Percentiles rank a stretch among this genome's conserved stretches.
phyloP scores from a whole-genome alignment of 108 stramenopile genomes.

The Nitzschia palea region DNA sequence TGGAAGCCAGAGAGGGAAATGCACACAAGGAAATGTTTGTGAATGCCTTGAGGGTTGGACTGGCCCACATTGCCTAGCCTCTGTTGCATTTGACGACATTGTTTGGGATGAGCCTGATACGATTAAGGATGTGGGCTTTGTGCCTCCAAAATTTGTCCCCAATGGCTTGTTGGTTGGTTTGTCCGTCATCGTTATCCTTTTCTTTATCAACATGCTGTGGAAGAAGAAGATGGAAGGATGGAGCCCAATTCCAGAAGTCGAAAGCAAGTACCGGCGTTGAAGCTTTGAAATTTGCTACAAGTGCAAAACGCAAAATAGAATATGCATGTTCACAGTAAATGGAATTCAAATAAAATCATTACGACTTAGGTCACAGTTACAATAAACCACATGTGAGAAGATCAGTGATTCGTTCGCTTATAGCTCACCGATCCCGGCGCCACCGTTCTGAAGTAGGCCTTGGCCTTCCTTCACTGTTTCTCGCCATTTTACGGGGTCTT shows the following conservation, averaged over 20 bases:
- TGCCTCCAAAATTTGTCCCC: slow-evolving; percentile 34
- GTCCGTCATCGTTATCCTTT: slow-evolving; percentile 6
- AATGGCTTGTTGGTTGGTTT: slow-evolving; percentile 30
- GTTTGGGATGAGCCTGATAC: slow-evolving; percentile 70
- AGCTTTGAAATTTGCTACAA: no score
- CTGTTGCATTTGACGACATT: slow-evolving; percentile 61
- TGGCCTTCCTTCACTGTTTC: slow-evolving; percentile 71
- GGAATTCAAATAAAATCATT: no score
- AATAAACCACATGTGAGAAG: no score
- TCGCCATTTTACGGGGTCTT: slow-evolving; percentile 74
- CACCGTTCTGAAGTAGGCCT: slow-evolving; percentile 7
- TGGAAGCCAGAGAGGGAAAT: slow-evolving; percentile 57
- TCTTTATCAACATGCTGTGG: slow-evolving; percentile 26
- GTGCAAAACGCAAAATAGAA: no score
- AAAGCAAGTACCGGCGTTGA: background rate
- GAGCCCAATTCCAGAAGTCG: slow-evolving; percentile 50
- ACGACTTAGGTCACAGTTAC: no score
- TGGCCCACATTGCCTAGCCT: slow-evolving; percentile 82
- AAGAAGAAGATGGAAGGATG: slow-evolving; percentile 50
- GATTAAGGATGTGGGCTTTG: slow-evolving; percentile 75
- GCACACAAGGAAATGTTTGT: slow-evolving; percentile 60
- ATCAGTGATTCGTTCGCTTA: background rate
- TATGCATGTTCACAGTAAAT: no score
- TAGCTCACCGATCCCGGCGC: slow-evolving; percentile 37
- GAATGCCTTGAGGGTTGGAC: slow-evolving; percentile 75